phyloP scores from a whole-genome alignment of 2,329 filamentous ascomycete genomes.

The Aspergillus thermomutatus region DNA sequence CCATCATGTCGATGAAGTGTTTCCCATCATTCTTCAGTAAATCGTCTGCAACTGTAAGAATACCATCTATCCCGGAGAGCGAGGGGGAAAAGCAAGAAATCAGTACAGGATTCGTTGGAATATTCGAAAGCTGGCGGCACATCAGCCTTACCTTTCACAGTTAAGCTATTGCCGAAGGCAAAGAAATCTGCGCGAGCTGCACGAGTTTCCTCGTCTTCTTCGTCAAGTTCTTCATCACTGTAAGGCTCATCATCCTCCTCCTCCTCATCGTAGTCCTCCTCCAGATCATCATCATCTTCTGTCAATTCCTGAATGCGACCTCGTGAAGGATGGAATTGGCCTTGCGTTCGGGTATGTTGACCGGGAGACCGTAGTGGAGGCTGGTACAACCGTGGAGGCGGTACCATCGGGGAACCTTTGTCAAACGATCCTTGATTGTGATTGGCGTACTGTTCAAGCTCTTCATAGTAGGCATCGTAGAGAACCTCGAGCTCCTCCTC shows the following conservation, averaged over 20 bases:
- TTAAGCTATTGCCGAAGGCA: slow-evolving; percentile 95
- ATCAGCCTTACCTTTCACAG: slow-evolving; percentile 69
- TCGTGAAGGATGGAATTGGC: slow-evolving; percentile 64
- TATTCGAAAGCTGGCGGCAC: slow-evolving; percentile 7
- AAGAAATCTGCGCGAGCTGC: slow-evolving; percentile 75
- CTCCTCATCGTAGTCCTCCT: slow-evolving; percentile 61
- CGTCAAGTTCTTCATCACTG: slow-evolving; percentile 62
- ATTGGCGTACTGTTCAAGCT: slow-evolving; percentile 95
- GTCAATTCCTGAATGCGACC: slow-evolving; percentile 65
- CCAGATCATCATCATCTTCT: slow-evolving; percentile 53
- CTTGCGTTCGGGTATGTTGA: slow-evolving; percentile 54
- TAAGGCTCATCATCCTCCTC: slow-evolving; percentile 66
- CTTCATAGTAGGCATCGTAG: slow-evolving; percentile 97
- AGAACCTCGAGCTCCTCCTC: slow-evolving; percentile 96
- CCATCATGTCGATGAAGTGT: slow-evolving; percentile 99
- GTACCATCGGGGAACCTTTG: slow-evolving; percentile 66
- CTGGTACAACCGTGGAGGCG: slow-evolving; percentile 61
- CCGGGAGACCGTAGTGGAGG: slow-evolving; percentile 53
- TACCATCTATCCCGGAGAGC: slow-evolving; percentile 63
- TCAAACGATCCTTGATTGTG: slow-evolving; percentile 62
- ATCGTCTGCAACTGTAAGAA: slow-evolving; percentile 97
- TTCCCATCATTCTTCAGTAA: slow-evolving; percentile 98
- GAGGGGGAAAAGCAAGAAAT: slow-evolving; percentile 45
- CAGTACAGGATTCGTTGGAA: slow-evolving; percentile 17
- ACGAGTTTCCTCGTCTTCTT: slow-evolving; percentile 61